Percentiles rank a stretch among this genome's conserved stretches.
Evolutionary conservation across 306 rosid species (phyloP).

Genomic region (Prunus campanulata): DNA sequence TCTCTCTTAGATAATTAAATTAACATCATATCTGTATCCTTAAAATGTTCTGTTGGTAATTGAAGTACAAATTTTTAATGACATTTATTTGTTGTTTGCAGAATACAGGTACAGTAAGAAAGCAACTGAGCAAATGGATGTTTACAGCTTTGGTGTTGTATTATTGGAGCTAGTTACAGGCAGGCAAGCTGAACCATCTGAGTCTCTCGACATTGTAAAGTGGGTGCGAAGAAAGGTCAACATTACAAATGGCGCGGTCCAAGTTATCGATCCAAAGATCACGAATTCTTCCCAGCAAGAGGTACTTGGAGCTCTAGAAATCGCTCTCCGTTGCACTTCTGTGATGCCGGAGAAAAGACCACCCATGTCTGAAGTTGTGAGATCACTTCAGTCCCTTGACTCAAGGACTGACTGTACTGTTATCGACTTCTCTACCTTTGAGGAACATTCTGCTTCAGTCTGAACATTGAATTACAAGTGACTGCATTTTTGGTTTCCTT

Average conservation of each 20-base stretch:
- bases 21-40: not conserved
- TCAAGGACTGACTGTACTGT: slow-evolving; percentile 32
- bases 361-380: slow-evolving; percentile 67
- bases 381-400: slow-evolving; percentile 62
- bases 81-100: slow-evolving; percentile 41
- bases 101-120: slow-evolving; percentile 76
- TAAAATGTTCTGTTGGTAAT: not conserved
- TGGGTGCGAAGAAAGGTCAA: slow-evolving; percentile 97
- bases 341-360: slow-evolving; percentile 95
- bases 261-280: slow-evolving; percentile 72
- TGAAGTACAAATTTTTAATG: not conserved
- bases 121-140: slow-evolving; percentile 70
- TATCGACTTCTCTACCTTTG: slow-evolving; percentile 34
- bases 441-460: slow-evolving; percentile 39
- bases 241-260: slow-evolving; percentile 64
- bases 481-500: not conserved
- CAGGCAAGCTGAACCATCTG: slow-evolving; percentile 60
- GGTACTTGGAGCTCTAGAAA: slow-evolving; percentile 69
- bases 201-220: slow-evolving; percentile 72
- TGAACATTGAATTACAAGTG: slow-evolving; percentile 25
- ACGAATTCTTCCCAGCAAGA: slow-evolving; percentile 42
- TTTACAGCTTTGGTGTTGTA: slow-evolving; percentile 90
- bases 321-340: slow-evolving; percentile 79
- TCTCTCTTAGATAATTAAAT: not conserved
- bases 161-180: slow-evolving; percentile 85